Percentiles rank a stretch among this genome's conserved stretches.
Conservation (phyloP, 805 yeast genomes). For the Metschnikowia arizonensis region DNA sequence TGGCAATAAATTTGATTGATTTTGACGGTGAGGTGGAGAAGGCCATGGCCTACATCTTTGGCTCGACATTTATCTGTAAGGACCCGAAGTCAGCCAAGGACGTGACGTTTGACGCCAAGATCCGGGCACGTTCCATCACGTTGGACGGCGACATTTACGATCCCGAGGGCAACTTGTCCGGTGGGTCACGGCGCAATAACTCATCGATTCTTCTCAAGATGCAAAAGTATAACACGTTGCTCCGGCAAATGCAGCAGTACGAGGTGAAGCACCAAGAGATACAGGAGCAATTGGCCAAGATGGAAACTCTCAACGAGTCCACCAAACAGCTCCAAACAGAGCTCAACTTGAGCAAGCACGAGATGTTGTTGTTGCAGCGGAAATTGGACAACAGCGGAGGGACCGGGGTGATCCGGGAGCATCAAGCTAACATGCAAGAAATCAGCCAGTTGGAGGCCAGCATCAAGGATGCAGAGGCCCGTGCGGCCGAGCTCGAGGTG, state of each 20-base stretch:
- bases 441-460: slow-evolving; percentile 38
- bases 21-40: slow-evolving; percentile 64
- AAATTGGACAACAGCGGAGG: slow-evolving; percentile 55
- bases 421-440: slow-evolving; percentile 43
- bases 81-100: slow-evolving; percentile 85
- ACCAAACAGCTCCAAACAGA: slow-evolving; percentile 58
- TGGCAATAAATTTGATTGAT: slow-evolving; percentile 79
- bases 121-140: slow-evolving; percentile 80
- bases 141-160: slow-evolving; percentile 92
- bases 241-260: slow-evolving; percentile 35
- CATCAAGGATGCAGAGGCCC: slow-evolving; percentile 32
- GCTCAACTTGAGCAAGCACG: slow-evolving; percentile 54
- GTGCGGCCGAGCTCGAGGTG: slow-evolving; percentile 26
- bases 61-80: slow-evolving; percentile 79
- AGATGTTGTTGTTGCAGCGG: slow-evolving; percentile 51
- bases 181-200: slow-evolving; percentile 74
- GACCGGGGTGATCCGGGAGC: slow-evolving; percentile 49
- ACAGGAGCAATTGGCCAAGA: slow-evolving; percentile 37
- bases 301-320: slow-evolving; percentile 41
- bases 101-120: slow-evolving; percentile 81
- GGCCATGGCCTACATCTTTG: slow-evolving; percentile 92
- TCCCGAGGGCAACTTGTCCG: slow-evolving; percentile 93
- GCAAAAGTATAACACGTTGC: slow-evolving; percentile 55
- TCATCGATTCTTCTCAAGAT: slow-evolving; percentile 59
- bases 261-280: slow-evolving; percentile 42